Base-by-base conservation (phyloP, 345 rosid genomes). In the Geranium brycei region DNA sequence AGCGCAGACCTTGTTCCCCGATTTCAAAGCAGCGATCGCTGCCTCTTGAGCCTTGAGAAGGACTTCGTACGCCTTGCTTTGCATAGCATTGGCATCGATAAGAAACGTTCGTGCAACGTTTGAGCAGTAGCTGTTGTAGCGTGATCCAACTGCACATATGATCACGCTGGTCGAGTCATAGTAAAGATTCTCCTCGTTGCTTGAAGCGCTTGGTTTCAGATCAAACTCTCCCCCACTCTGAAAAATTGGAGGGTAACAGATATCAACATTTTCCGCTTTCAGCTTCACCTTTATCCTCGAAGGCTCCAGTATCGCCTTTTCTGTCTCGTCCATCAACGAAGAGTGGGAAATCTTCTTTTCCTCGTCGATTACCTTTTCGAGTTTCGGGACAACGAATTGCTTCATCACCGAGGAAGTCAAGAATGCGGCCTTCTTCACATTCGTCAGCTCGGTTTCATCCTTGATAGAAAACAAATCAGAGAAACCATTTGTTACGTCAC, bases 201-300 rank as follows among this genome's bases (percentile, higher is more conserved):
- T 89, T 17, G 88, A 80, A 19, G 99, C 99, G 70, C 95, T 92
- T 23, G 98, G 98, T 66, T 78, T 87, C 66, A 92, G 90, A 82
- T 92, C 97, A 81, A 89, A 92, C 60, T 79, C 71, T 17, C 89
- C 97, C 65, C 99, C 99, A 69, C 97, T 92, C 71, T 90, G 99
- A 70, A 92, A 90, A 60, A 92, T 85, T 0, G 97, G 97, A 66
- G 97, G 99, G 67, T 92, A 92, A 69, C 99, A 92, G 55, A 89
- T 90, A 69, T 92, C 99, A 59, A 92, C 91, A 71, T 90, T 92
- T 67, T 85, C 96, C 31, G 93, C 84, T 83, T 74, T 90, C 74
- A 89, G 80, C 84, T 90, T 92, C 69, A 86, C 91, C 72, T 82
- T 78, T 64, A 87, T 87, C 70, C 76, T 85, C 31, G 93, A 69